phyloP scores from a whole-genome alignment of 1,139 yeast species.

The Meyerozyma guilliermondii region DNA sequence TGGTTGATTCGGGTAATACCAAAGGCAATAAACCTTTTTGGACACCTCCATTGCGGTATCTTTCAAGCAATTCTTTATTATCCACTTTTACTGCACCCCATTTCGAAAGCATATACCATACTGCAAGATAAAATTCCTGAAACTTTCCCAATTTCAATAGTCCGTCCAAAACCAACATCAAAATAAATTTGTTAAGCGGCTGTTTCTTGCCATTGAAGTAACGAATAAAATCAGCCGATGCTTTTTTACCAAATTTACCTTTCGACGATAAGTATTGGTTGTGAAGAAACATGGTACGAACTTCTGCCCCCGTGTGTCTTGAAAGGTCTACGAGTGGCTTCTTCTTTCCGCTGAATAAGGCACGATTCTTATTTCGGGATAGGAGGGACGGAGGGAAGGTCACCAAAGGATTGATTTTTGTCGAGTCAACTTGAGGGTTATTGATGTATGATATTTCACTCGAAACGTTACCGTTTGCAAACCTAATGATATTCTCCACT shows the following conservation, averaged over 20 bases:
- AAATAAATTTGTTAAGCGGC: conserved; percentile 26
- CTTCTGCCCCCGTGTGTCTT: conserved; percentile 20
- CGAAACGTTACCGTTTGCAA: conserved; percentile 3
- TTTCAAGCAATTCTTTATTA: background rate
- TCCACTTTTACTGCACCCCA: background rate
- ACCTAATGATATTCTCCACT: conserved; percentile 17
- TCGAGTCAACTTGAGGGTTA: conserved; percentile 5
- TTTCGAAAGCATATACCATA: conserved; percentile 19
- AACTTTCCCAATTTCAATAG: conserved; percentile 28
- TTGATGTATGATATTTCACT: conserved; percentile 3
- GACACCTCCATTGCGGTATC: background rate
- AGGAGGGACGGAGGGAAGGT: conserved; percentile 27
- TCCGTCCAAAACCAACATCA: conserved; percentile 28
- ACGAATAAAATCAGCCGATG: conserved; percentile 8
- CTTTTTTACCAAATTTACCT: conserved; percentile 19
- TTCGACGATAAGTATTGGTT: conserved; percentile 14
- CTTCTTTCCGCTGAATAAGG: conserved; percentile 18
- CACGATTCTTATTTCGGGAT: conserved; percentile 20
- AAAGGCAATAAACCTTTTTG: background rate
- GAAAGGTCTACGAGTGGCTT: conserved; percentile 29
- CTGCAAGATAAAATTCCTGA: conserved; percentile 23
- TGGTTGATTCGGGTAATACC: background rate
- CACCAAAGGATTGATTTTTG: conserved; percentile 25
- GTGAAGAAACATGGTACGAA: conserved; percentile 11
- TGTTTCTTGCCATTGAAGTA: conserved; percentile 7